Evolutionary conservation across 108 stramenopile species (phyloP).

Genomic region (Schizochytrium sp.): DNA sequence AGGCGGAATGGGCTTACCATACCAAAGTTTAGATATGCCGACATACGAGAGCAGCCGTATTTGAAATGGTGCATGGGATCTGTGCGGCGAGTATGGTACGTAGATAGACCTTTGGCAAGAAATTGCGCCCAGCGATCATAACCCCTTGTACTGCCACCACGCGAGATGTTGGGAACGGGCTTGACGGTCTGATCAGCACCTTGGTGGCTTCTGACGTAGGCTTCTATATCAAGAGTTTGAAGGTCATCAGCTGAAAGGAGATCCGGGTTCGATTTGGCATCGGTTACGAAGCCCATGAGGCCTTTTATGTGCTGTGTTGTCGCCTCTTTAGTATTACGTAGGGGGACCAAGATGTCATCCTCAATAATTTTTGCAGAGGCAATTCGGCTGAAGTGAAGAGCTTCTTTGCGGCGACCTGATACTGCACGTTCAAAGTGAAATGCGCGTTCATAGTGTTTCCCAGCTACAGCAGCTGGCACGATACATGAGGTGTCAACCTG

Average conservation of each 20-base stretch:
- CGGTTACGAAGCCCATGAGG: not conserved
- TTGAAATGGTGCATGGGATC: not conserved
- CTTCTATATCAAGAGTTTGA: not conserved
- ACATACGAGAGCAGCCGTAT: slow-evolving; percentile 69
- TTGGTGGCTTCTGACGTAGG: slow-evolving; percentile 66
- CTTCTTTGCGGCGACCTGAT: not conserved
- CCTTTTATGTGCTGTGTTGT: not conserved
- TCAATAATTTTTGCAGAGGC: not conserved
- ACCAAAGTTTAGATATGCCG: slow-evolving; percentile 80
- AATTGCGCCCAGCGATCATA: not conserved
- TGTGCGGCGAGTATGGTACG: not conserved
- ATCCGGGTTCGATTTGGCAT: not conserved
- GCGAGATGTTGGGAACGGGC: not conserved
- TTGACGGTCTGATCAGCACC: slow-evolving; percentile 73
- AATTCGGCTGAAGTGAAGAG: not conserved
- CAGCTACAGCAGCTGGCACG: not conserved
- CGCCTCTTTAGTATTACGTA: not conserved
- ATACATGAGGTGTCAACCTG: slow-evolving; percentile 11
- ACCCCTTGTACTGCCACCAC: not conserved
- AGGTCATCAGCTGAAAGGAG: not conserved
- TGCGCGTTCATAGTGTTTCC: not conserved
- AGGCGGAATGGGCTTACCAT: slow-evolving; percentile 78
- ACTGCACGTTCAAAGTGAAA: slow-evolving; percentile 10
- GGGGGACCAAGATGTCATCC: not conserved
- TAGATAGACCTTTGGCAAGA: not conserved